Base-by-base conservation (phyloP, 2,329 filamentous ascomycete species). In the Paecilomyces formosus region DNA sequence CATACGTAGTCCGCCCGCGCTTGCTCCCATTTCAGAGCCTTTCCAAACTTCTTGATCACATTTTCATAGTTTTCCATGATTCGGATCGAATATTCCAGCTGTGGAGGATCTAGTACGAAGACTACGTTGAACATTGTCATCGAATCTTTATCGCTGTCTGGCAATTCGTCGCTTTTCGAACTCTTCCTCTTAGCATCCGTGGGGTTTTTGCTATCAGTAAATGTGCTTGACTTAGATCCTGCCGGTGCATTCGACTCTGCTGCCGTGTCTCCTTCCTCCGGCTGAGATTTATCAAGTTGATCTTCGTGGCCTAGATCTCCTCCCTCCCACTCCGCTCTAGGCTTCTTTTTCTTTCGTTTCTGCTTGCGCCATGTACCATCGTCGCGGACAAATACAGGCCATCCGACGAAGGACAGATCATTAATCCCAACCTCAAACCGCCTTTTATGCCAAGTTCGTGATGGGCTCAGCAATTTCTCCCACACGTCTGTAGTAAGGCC, bases 41-140 rank as follows among this genome's bases (percentile, higher is more conserved):
- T 96, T 70, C 92, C 92, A 66, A 96, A 87, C 74, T 95, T 95
- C 73, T 92, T 94, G 63, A 92, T 88, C 45, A 97, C 88, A 71
- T 96, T 89, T 57, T 89, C 82, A 72, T 96, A 96, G 70, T 97
- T 87, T 63, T 95, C 89, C 51, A 88, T 84, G 53, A 95, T 79
- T 12, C 84, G 79, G 68, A 79, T 81, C 58, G 89, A 88, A 63
- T 88, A 86, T 69, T 96, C 89, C 58, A 92, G 80, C 56, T 87
- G 85, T 55, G 87, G 88, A 2, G 92, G 89, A 64, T 90, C 88
- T 63, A 97, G 79, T 55, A 96, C 89, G 72, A 97, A 97, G 24
- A 97, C 92, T 11, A 97, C 84, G 72, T 97, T 96, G 76, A 99
- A 99, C 93, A 97, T 97, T 62, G 88, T 92, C 89, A 97, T 92